Base-by-base conservation (phyloP, 2,329 filamentous ascomycete genomes). In the Aspergillus alliaceus region DNA sequence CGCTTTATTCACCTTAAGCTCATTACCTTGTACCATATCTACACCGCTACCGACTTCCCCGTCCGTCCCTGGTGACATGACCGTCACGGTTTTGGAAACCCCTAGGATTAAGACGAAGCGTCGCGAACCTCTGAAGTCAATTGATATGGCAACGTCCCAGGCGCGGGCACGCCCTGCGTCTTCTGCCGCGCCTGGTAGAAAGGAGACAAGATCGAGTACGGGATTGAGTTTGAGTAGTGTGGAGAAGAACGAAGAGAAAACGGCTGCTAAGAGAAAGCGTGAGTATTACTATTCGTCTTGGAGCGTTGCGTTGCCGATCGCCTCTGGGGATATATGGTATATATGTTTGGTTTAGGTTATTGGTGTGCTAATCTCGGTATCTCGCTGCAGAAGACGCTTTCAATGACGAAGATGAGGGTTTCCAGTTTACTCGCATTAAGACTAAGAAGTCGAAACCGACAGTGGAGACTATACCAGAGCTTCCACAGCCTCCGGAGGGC, bases 381-480 rank as follows among this genome's bases (percentile, higher is more conserved):
- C 40, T 57, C 57, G 55, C 47, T 51, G 20, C 7, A 59, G 53
- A 58, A 78, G 80, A 75, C 60, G 25, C 52, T 7, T 88, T 88
- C 66, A 88, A 90, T 66, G 89, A 93, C 72, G 84, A 89, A 67
- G 87, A 90, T 77, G 90, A 89, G 66, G 90, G 90, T 61, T 93
- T 93, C 66, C 80, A 86, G 57, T 93, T 92, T 71, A 86, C 87
- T 61, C 84, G 89, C 60, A 80, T 86, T 11, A 90, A 90, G 69
- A 77, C 84, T 67, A 80, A 81, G 59, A 91, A 88, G 75, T 82
- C 83, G 42, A 80, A 81, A 57, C 77, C 82, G 56, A 72, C 77
- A 15, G 75, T 77, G 49, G 75, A 65, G 20, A 50, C 63, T 11
- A 56, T 62, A 40, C 57, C 67, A n/a, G 64, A 67, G 50, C 57